Percentiles rank a stretch among this genome's conserved stretches.
Evolutionary conservation across 805 yeast species (phyloP).

Genomic region (Nakazawaea ambrosiae): DNA sequence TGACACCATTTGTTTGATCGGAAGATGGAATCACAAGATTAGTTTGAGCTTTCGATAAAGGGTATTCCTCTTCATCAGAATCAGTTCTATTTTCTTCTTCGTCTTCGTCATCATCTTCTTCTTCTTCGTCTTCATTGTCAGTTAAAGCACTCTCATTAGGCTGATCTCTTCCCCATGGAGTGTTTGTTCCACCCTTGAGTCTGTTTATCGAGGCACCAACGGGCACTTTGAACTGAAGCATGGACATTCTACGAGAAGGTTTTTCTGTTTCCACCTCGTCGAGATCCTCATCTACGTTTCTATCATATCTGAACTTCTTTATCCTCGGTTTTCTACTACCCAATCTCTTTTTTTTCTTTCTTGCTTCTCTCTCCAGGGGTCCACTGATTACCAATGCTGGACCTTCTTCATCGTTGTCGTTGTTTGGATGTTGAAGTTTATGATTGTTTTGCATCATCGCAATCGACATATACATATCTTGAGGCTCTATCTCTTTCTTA

Average conservation of each 20-base stretch:
- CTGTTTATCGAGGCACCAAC: no score
- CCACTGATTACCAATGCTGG: conserved; percentile 74
- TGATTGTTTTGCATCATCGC: conserved; percentile 63
- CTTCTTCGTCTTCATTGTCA: conserved; percentile 16
- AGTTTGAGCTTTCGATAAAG: conserved; percentile 22
- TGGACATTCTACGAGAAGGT: conserved; percentile 9
- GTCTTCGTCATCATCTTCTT: conserved; percentile 12
- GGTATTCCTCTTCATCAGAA: conserved; percentile 13
- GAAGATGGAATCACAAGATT: conserved; percentile 27
- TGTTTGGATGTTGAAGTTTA: conserved; percentile 24
- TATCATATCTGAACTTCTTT: conserved; percentile 8
- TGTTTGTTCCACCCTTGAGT: no score
- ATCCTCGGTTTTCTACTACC: conserved; percentile 3
- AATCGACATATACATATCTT: conserved; percentile 79
- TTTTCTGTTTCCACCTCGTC: conserved; percentile 6
- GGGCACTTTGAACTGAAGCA: conserved; percentile 18
- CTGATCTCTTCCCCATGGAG: no score
- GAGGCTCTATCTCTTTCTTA: conserved; percentile 57
- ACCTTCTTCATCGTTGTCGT: conserved; percentile 50
- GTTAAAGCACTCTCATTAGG: conserved; percentile 14
- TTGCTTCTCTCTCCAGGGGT: conserved; percentile 62
- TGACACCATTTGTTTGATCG: conserved; percentile 29
- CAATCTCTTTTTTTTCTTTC: conserved; percentile 12
- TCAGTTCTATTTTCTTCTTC: neutral
- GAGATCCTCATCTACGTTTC: conserved; percentile 1